Percentiles rank a stretch among this genome's conserved stretches.
These are phyloP conservation scores for Ceriops decandra DNA, from an alignment of 345 rosid species.

Conservation along the genomic window DNA sequence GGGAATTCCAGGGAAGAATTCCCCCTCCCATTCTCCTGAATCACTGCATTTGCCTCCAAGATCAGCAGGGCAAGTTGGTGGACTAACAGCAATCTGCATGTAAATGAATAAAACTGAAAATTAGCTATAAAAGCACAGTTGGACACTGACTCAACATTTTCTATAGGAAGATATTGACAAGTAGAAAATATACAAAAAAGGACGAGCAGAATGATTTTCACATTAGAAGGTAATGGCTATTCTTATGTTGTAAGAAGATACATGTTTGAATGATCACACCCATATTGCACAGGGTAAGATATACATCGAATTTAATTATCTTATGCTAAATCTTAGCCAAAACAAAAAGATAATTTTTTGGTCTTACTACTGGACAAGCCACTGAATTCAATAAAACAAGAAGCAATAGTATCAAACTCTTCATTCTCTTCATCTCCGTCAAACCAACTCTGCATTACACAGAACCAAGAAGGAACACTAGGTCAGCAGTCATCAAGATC, in stretches of 20 bases:
- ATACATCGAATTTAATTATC: not conserved
- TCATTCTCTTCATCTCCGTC: slow-evolving; percentile 29
- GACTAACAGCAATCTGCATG: slow-evolving; percentile 48
- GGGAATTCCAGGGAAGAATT: slow-evolving; percentile 79
- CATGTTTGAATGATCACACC: too few relatives aligned
- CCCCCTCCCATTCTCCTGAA: slow-evolving; percentile 81
- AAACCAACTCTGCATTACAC: slow-evolving; percentile 4
- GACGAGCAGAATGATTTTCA: not conserved
- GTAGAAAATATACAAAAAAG: not conserved
- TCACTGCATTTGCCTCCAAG: slow-evolving; percentile 49
- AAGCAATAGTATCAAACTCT: slow-evolving; percentile 28
- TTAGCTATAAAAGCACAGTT: not conserved
- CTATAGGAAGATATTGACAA: too few relatives aligned
- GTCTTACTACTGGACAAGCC: slow-evolving; percentile 41
- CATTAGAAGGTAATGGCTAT: not conserved
- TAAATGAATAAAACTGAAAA: slow-evolving; percentile 1
- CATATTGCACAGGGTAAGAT: not conserved
- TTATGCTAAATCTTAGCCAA: not conserved
- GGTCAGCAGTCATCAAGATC: not conserved
- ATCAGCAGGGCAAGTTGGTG: slow-evolving; percentile 77
- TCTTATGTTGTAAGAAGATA: too few relatives aligned
- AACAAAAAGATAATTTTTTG: not conserved
- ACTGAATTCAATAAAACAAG: slow-evolving; percentile 32
- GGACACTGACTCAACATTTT: too few relatives aligned
- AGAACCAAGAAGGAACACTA: not conserved